phyloP scores from a whole-genome alignment of 805 yeast species.

The Hanseniaspora meyeri region DNA sequence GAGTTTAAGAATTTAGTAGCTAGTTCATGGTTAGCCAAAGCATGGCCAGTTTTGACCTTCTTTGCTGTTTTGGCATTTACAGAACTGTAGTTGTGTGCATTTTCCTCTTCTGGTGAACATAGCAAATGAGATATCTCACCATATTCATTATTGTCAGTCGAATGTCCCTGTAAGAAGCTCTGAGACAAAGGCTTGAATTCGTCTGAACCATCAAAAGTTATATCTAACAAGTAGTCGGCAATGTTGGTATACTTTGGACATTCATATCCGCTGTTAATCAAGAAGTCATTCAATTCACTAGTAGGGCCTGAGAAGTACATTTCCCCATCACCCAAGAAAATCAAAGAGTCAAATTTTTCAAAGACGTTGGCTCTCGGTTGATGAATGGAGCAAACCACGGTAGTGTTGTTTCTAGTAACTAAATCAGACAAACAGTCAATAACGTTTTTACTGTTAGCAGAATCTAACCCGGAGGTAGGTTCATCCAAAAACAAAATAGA shows the following conservation, averaged over 20 bases:
- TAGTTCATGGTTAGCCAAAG: background rate
- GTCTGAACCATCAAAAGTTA: conserved; percentile 49
- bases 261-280: conserved; percentile 57
- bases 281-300: conserved; percentile 60
- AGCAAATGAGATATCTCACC: conserved; percentile 41
- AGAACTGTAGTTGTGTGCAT: conserved; percentile 14
- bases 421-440: conserved; percentile 70
- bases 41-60: background rate
- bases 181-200: conserved; percentile 16
- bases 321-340: conserved; percentile 73
- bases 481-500: conserved; percentile 74
- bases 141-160: conserved; percentile 67
- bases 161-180: conserved; percentile 11
- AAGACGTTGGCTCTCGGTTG: conserved; percentile 96
- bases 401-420: conserved; percentile 69
- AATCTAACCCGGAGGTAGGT: conserved; percentile 91
- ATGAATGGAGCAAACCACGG: conserved; percentile 86
- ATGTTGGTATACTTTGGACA: conserved; percentile 87
- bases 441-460: conserved; percentile 86
- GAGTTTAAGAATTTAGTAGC: conserved; percentile 7
- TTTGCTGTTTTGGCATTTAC: background rate
- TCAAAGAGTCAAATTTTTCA: conserved; percentile 69
- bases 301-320: conserved; percentile 82
- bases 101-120: conserved; percentile 14
- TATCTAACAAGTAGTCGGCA: conserved; percentile 86